Base-by-base conservation (phyloP, 2,329 filamentous ascomycete genomes). In the Alternaria alternata region DNA sequence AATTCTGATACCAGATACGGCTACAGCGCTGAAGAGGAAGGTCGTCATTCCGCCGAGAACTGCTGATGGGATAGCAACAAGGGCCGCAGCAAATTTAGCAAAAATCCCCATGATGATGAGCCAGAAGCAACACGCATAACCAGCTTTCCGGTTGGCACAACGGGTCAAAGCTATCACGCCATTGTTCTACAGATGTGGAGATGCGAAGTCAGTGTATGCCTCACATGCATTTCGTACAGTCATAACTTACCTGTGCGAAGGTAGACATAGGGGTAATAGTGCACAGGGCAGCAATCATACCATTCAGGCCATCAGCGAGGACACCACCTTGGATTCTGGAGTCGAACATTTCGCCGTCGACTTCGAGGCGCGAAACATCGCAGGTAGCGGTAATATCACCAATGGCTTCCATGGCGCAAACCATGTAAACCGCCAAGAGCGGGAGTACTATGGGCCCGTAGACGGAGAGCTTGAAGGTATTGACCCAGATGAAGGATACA, bases 351-450 rank as follows among this genome's bases (percentile, higher is more conserved):
- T 83, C 80, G 66, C 91, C 91, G 24, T 90, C 86, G 51, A 94
- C 89, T 74, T 93, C 89, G 32, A 94, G 85, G 28, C 87, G 86
- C 2, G 89, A 92, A 12, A 94, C 91, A 70, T 94, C 91, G 77
- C 91, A 94, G 1, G 91, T 93, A 0, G 91, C 91, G 0, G 90
- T 92, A 70, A 94, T 91, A 66, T 93, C 90, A 36, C 91, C 91
- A 53, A 94, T 93, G 52, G 91, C 88, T 75, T 94, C 91, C 79
- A 91, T 92, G 24, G 90, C 89, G 57, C 90, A 86, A 62, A 93
- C 89, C 67, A 94, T 86, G 75, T 83, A 84, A 2, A 84, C 81
- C 1, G 81, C 81, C 26, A 94, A 76, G 22, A 93, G 75, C 0
- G 91, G 91, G 11, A 94, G 79, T 0, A 94, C 89, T 2, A 94